These are phyloP conservation scores for Oryza punctata DNA, from an alignment of 176 grass and related monocot genomes.

Conservation along the genomic window DNA sequence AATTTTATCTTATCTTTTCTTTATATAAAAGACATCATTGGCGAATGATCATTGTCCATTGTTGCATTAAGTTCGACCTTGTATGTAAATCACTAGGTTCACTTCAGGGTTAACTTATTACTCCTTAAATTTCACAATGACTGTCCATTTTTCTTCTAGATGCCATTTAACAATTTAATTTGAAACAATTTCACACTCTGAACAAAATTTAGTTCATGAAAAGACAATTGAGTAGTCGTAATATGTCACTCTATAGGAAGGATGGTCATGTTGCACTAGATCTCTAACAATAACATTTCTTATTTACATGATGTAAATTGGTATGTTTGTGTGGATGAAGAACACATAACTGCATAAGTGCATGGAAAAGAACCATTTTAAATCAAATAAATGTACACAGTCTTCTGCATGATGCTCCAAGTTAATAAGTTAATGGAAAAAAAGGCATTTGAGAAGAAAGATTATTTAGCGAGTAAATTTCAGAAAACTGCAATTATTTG, in stretches of 20 bases:
- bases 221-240: too few species aligned
- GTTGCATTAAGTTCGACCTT: neutral
- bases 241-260: too few species aligned
- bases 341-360: neutral
- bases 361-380: neutral
- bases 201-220: too few species aligned
- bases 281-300: neutral
- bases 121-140: too few species aligned
- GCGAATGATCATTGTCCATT: neutral
- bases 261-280: too few species aligned
- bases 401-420: conserved; percentile 12
- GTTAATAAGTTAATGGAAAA: neutral
- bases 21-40: neutral
- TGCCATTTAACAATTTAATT: too few species aligned
- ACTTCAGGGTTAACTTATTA: too few species aligned
- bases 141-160: too few species aligned
- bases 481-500: too few species aligned
- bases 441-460: neutral
- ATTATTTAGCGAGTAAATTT: neutral
- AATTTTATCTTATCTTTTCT: neutral
- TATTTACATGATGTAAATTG: conserved; percentile 13
- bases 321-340: neutral
- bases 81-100: too few species aligned
- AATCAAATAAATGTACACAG: conserved; percentile 12
- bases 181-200: too few species aligned